A percentile compares a stretch with the other conserved stretches of the same genome.
Evolutionary conservation across 306 rosid species (phyloP).

Genomic region (Prunus padus): DNA sequence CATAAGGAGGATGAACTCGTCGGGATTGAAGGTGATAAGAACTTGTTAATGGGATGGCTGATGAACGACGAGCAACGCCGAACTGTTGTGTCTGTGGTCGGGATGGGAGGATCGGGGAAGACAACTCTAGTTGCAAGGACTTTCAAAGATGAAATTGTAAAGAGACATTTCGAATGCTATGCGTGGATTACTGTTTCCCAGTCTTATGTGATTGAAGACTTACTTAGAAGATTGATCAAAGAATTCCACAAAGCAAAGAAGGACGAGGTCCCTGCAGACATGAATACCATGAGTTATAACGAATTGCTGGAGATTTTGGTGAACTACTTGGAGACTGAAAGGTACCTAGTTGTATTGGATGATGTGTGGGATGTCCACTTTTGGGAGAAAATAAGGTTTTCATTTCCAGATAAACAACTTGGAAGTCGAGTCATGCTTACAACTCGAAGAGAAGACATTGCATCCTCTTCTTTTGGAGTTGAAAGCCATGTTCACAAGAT

Average conservation of each 20-base stretch:
- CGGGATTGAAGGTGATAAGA: background rate
- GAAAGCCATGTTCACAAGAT: slow-evolving; percentile 6
- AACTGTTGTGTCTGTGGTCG: background rate
- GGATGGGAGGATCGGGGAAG: background rate
- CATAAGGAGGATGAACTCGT: slow-evolving; percentile 1
- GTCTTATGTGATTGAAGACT: slow-evolving; percentile 17
- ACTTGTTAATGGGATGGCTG: background rate
- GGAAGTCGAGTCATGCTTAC: slow-evolving; percentile 28
- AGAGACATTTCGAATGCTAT: background rate
- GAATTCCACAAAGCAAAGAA: background rate
- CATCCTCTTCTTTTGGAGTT: slow-evolving; percentile 1
- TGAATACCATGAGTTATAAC: too few relatives aligned
- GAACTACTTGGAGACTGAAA: slow-evolving; percentile 7
- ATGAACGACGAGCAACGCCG: background rate
- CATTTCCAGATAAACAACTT: slow-evolving; percentile 7
- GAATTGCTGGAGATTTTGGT: too few relatives aligned
- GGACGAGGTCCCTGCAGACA: too few relatives aligned
- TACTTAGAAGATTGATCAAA: slow-evolving; percentile 22
- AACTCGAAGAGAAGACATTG: slow-evolving; percentile 19
- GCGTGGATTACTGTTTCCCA: slow-evolving; percentile 25
- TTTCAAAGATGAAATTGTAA: background rate
- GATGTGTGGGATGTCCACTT: slow-evolving; percentile 12
- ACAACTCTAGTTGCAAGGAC: background rate
- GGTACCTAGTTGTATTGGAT: slow-evolving; percentile 8
- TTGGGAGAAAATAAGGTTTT: background rate